Base-by-base conservation (phyloP, 495 filamentous ascomycete species). In the Penicillium arizonense region DNA sequence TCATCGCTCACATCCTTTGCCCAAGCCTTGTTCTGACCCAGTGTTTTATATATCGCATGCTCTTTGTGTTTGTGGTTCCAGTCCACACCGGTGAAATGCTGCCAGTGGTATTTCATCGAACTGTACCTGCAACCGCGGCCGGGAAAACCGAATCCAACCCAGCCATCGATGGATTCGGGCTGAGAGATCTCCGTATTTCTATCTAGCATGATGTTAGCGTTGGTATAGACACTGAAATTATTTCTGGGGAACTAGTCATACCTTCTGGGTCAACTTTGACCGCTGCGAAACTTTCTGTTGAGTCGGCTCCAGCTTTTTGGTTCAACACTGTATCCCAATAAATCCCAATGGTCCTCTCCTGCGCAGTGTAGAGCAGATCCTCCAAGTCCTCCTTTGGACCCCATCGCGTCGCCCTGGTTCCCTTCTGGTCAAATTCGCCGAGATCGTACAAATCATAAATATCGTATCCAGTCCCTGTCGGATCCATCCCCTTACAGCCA, bases 291-390 rank as follows among this genome's bases (percentile, higher is more conserved):
- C 71, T 73, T 63, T 90, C 84, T 8, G 74, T 78, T 34, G 66
- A 72, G 63, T 90, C 87, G 13, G 83, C 87, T 9, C 75, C 85
- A n/a, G 85, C 83, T 65, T 88, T 89, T 67, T 90, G 87, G 52
- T 90, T 91, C 46, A 90, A 70, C 8, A 91, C 85, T 14, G 86
- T 84, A 66, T 91, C 87, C 80, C 84, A 90, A 61, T 85, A 84
- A 4, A 89, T 60, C 1, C 81, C 83, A 2, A 89, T 70, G 0
- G 74, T 75, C 24, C 74, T 44, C 12, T 81, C 66, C 44, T 77
- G 75, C 0, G 83, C 83, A 12, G 68, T 63, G 16, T 64, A 57
- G n/a, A 71, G 61, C 35, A 91, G 64, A 9, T 65, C 63, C 11
- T 80, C 52, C 23, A 91, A 62, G 30, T 88, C 82, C 28, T 81